These are phyloP conservation scores for Fragilaria crotonensis DNA, from an alignment of 108 stramenopile species.

Conservation along the genomic window DNA sequence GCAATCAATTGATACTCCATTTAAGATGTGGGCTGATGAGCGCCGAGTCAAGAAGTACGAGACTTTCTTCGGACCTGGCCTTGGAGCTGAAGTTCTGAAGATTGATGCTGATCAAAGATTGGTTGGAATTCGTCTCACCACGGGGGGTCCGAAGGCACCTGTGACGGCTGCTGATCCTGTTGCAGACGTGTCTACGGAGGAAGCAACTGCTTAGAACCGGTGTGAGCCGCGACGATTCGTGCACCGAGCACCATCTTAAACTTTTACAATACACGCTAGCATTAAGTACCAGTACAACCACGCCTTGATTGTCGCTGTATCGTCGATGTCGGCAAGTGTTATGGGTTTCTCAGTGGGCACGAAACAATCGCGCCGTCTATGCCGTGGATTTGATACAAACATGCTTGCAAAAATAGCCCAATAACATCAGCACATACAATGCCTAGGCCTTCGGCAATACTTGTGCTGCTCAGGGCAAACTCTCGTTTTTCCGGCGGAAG, in stretches of 20 bases:
- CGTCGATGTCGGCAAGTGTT: too few relatives aligned
- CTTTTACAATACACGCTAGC: too few relatives aligned
- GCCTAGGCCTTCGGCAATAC: slow-evolving; percentile 61
- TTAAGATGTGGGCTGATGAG: slow-evolving; percentile 96
- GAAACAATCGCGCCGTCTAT: slow-evolving; percentile 55
- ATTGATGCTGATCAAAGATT: slow-evolving; percentile 87
- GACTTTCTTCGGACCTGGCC: slow-evolving; percentile 90
- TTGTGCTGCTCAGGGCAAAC: slow-evolving; percentile 60
- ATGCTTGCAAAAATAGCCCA: slow-evolving; percentile 67
- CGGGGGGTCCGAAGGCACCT: too few relatives aligned
- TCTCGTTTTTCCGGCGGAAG: slow-evolving; percentile 47
- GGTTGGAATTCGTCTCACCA: slow-evolving; percentile 89
- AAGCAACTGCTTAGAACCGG: too few relatives aligned
- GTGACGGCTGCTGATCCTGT: too few relatives aligned
- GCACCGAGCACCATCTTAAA: too few relatives aligned
- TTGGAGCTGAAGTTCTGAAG: slow-evolving; percentile 88
- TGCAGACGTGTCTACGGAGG: too few relatives aligned
- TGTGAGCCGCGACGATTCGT: too few relatives aligned
- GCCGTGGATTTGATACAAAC: slow-evolving; percentile 52
- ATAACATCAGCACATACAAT: slow-evolving; percentile 55
- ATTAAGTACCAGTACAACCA: too few relatives aligned
- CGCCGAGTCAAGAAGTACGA: slow-evolving; percentile 87
- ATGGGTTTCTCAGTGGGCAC: slow-evolving; percentile 43
- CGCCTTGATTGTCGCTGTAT: too few relatives aligned
- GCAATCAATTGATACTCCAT: slow-evolving; percentile 90